Base-by-base conservation (phyloP, 2,329 filamentous ascomycete species). In the Didymella exigua region DNA sequence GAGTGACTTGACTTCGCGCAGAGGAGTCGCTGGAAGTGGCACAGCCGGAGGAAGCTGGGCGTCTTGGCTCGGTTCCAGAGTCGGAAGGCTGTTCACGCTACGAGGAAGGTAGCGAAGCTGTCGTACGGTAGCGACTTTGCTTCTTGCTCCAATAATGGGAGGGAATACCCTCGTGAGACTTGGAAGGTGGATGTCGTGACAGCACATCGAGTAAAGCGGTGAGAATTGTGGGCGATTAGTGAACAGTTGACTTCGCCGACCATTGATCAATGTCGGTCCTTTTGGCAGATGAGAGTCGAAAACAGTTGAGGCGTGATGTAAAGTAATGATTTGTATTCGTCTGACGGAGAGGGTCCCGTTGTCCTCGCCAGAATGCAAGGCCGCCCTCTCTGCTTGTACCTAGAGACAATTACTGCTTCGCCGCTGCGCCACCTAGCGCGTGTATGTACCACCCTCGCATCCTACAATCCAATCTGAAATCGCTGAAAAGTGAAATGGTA, bases 401-500 rank as follows among this genome's bases (percentile, higher is more conserved):
- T 60, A 33, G 29, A 54, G 41, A 54, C 51, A 58, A 66, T 56
- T 59, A 62, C 56, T 60, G 48, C 44, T 54, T 41, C 24, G 47
- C 59, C 57, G 51, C 44, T 49, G 48, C 41, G 52, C 61, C 54
- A 37, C 60, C 49, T 54, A 42, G 51, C 51, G 56, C 51, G 33
- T 56, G 56, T 65, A 55, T 64, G 50, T 56, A 50, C 43, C 54
- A 23, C 54, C 48, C 21, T 48, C 56, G 33, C 54, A 34, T 55
- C 55, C 55, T 58, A 49, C 58, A 50, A 48, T 62, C 18, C 63
- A 66, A 61, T 67, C 59, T 64, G 62, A 60, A 58, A 56, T 63
- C 61, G 57, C 60, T 62, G 47, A 42, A 60, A 68, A 57, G 51
- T 57, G 54, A 60, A 65, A 60, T 65, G 60, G 63, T 68, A 64